Evolutionary conservation across 148 eudicot genomes (phyloP).

Genomic region (Gaultheria prostrata): DNA sequence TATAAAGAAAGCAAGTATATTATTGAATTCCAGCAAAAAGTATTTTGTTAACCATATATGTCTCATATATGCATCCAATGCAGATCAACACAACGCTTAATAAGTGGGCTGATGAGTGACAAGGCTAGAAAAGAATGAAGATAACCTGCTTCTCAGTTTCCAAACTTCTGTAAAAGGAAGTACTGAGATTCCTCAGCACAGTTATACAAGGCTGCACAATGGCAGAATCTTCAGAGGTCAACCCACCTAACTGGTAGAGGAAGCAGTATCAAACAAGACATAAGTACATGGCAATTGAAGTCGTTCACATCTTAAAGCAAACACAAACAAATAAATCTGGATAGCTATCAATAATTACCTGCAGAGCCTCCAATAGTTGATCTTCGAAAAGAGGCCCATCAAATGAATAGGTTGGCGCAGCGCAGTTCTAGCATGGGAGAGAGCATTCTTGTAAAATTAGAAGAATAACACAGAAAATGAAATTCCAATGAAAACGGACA

Average conservation of each 20-base stretch:
- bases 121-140: neutral
- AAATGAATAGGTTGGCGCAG: constrained; percentile 32
- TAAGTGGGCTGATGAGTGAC: neutral
- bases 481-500: neutral
- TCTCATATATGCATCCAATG: neutral
- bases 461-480: neutral
- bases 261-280: constrained; percentile 13
- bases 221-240: constrained; percentile 45
- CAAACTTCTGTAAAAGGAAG: constrained; percentile 44
- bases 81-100: constrained; percentile 14
- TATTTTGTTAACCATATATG: neutral
- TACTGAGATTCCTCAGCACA: constrained; percentile 50
- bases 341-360: constrained; percentile 28
- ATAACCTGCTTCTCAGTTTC: constrained; percentile 55
- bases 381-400: constrained; percentile 39
- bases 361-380: constrained; percentile 48
- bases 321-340: neutral
- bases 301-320: neutral
- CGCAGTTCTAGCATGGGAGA: constrained; percentile 37
- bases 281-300: neutral
- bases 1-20: neutral
- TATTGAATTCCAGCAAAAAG: neutral
- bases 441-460: neutral
- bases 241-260: constrained; percentile 33
- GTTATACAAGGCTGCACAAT: constrained; percentile 60